Evolutionary conservation across 306 rosid genomes (phyloP), one percentile per base, ranked within the genome.

Genomic region (Cicer arietinum): DNA sequence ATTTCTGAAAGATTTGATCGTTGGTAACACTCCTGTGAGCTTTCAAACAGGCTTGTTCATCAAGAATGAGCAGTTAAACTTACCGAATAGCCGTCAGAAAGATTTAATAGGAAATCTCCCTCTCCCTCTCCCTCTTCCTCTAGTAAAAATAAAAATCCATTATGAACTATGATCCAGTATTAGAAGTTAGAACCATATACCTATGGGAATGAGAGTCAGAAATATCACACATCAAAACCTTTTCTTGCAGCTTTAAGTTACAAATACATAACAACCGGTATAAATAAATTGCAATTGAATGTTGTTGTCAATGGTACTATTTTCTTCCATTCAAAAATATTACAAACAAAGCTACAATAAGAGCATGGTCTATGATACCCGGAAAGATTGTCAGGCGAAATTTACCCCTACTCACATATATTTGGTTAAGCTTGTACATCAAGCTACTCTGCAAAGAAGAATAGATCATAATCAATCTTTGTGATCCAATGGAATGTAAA

Each of bases 351-450:
- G 96, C 89, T 1, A 85, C 92, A 73, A 86, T 45, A 51, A 89
- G 66, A 50, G 87, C 83, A 76, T 66, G 90, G 62, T 87, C 91
- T 44, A 80, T 30, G 25, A 84, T 69, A 59, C 88, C 90, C 2
- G 98, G 96, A 73, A 84, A 89, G 10, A 90, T 86, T 13, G 98
- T 92, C 46, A 92, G 67, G 52, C 94, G 88, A 85, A 92, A 92
- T 80, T 84, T 90, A 68, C 88, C 81, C 80, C 98, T 89, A 72
- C 87, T 69, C 4, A 77, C 90, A 65, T 67, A 74, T 77, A 87
- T 60, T 85, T 90, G 89, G 77, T 82, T 80, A 79, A 92, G 90
- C 84, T 90, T 90, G 84, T 92, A 79, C 98, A 90, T 89, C 72
- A 90, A 89, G 85, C 94, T 89, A 77, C 90, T 86, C 96, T 92